Percentiles rank a stretch among this genome's conserved stretches.
Conservation (phyloP, 2,329 filamentous ascomycete genomes). For the Furcasterigmium furcatum region DNA sequence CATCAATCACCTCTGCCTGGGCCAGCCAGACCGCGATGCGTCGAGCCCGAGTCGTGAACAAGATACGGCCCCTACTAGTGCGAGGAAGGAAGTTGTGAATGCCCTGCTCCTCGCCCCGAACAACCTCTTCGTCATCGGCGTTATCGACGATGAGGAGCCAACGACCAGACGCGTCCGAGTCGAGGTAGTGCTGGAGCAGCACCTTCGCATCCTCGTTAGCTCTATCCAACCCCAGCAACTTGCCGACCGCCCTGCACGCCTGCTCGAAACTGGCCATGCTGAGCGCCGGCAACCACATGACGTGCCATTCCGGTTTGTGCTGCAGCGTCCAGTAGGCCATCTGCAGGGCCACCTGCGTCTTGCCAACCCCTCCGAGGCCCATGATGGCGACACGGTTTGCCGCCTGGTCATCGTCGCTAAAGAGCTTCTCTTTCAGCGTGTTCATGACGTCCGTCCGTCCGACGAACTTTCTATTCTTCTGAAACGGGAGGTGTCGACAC, state of each 20-base stretch:
- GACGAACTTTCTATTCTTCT: not conserved
- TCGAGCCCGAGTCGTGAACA: not conserved
- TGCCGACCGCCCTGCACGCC: conserved; percentile 29
- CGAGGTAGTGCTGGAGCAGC: conserved; percentile 6
- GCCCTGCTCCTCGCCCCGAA: not conserved
- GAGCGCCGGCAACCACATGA: conserved; percentile 41
- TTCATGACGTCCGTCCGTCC: not conserved
- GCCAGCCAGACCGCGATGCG: not conserved
- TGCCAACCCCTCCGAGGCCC: conserved; percentile 37
- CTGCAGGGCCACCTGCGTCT: conserved; percentile 35
- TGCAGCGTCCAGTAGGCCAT: conserved; percentile 32
- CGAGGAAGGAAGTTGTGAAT: not conserved
- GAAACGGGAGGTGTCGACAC: not conserved
- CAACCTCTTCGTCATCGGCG: not conserved
- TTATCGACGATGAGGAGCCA: conserved; percentile 6
- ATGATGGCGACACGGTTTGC: conserved; percentile 19
- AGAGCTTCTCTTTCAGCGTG: not conserved
- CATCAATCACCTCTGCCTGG: conserved; percentile 1
- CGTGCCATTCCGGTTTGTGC: conserved; percentile 26
- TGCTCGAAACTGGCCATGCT: conserved; percentile 34
- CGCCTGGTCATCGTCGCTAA: not conserved
- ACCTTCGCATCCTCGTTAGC: conserved; percentile 10
- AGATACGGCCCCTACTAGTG: not conserved
- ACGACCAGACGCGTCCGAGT: conserved; percentile 1
- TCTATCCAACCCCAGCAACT: conserved; percentile 16